A percentile compares a stretch with the other conserved stretches of the same genome.
Conservation (phyloP, 2,329 filamentous ascomycete species). For the Waltergamsia citrina region DNA sequence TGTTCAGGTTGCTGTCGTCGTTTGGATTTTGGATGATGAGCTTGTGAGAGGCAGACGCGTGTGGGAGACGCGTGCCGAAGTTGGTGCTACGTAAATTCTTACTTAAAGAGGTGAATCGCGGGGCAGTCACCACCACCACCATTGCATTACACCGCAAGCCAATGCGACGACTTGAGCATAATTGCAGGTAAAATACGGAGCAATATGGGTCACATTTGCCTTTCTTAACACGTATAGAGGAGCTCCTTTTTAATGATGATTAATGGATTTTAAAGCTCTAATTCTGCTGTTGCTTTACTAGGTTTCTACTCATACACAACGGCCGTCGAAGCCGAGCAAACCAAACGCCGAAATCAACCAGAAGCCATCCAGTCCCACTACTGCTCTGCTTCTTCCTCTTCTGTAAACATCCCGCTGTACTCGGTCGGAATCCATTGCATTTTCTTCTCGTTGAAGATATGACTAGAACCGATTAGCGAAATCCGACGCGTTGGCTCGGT, state of each 20-base stretch:
- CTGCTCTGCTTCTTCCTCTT: not conserved
- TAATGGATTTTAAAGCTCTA: too few species aligned
- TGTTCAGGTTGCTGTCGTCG: not conserved
- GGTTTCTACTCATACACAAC: too few species aligned
- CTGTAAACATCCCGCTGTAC: too few species aligned
- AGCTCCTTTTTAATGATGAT: too few species aligned
- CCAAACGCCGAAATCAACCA: too few species aligned
- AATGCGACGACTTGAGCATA: not conserved
- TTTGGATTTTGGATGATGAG: not conserved
- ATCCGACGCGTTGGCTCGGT: too few species aligned
- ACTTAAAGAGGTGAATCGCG: not conserved
- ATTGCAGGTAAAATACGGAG: too few species aligned
- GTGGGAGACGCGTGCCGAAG: not conserved
- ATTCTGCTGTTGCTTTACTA: too few species aligned
- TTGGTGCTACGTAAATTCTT: not conserved
- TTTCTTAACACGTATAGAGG: too few species aligned
- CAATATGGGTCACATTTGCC: too few species aligned
- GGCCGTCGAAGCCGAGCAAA: too few species aligned
- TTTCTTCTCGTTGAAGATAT: conserved; percentile 28
- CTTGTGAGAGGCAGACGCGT: not conserved
- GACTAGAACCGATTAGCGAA: conserved; percentile 21
- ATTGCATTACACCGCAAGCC: not conserved
- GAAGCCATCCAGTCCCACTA: too few species aligned
- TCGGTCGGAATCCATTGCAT: conserved; percentile 3
- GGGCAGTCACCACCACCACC: not conserved